phyloP scores from a whole-genome alignment of 1,284 basidiomycete species.

The Rhodotorula sp. region DNA sequence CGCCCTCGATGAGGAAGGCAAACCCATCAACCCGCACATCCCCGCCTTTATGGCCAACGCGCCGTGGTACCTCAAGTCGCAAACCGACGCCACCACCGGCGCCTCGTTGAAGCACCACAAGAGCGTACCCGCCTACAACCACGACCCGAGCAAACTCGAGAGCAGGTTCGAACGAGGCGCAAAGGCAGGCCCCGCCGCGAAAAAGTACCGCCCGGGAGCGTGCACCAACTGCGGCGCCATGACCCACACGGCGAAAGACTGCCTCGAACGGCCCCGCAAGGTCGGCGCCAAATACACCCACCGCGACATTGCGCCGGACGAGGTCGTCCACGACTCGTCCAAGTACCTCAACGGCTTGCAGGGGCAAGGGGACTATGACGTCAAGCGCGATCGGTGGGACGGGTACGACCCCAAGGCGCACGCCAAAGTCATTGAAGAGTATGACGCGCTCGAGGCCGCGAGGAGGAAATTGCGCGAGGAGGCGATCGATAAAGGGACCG shows the following conservation, averaged over 20 bases:
- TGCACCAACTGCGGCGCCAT: slow-evolving; percentile 99
- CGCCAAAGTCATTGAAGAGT: slow-evolving; percentile 82
- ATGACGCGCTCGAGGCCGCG: slow-evolving; percentile 87
- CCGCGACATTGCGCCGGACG: slow-evolving; percentile 87
- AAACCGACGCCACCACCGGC: not conserved
- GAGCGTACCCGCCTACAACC: slow-evolving; percentile 57
- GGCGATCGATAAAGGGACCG: slow-evolving; percentile 91
- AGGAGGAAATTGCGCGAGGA: slow-evolving; percentile 88
- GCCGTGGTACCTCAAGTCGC: slow-evolving; percentile 90
- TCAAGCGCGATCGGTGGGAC: slow-evolving; percentile 97
- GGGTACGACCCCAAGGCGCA: slow-evolving; percentile 91
- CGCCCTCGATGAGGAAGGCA: slow-evolving; percentile 88
- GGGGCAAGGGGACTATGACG: slow-evolving; percentile 71
- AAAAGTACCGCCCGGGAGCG: slow-evolving; percentile 94
- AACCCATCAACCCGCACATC: slow-evolving; percentile 96
- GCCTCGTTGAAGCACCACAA: slow-evolving; percentile 89
- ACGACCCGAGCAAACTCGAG: slow-evolving; percentile 68
- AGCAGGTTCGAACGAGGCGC: slow-evolving; percentile 91
- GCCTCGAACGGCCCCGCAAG: slow-evolving; percentile 92
- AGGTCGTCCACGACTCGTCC: slow-evolving; percentile 75
- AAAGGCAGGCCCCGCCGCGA: slow-evolving; percentile 81
- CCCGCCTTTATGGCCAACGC: slow-evolving; percentile 77
- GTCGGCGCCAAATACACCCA: slow-evolving; percentile 93
- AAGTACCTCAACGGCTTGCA: slow-evolving; percentile 41
- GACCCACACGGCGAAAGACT: slow-evolving; percentile 88